A percentile compares a stretch with the other conserved stretches of the same genome.
These are phyloP conservation scores for Aspergillus asperescens DNA, from an alignment of 495 filamentous ascomycete genomes.

Conservation along the genomic window DNA sequence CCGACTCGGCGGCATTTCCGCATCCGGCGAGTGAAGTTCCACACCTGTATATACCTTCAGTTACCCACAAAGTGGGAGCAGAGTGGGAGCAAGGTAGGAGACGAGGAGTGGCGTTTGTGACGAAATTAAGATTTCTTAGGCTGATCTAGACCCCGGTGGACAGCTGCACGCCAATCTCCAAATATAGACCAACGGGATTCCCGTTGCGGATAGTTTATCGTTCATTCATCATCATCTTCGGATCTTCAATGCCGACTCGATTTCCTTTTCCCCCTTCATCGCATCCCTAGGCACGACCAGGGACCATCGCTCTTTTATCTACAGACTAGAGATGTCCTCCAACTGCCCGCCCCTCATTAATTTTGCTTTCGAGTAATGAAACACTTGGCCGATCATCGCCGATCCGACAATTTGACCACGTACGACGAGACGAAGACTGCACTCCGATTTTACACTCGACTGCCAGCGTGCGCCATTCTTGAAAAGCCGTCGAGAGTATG, in stretches of 20 bases:
- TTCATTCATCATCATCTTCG: neutral
- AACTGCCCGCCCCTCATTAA: neutral
- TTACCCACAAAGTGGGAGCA: neutral
- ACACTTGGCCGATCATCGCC: neutral
- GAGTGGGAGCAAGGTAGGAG: too few relatives aligned
- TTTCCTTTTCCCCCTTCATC: neutral
- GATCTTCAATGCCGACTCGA: too few relatives aligned
- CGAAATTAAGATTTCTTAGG: too few relatives aligned
- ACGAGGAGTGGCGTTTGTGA: too few relatives aligned
- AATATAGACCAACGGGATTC: neutral
- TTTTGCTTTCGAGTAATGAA: neutral
- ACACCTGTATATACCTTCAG: too few relatives aligned
- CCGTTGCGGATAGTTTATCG: neutral
- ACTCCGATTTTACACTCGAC: neutral
- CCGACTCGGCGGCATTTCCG: neutral
- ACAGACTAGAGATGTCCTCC: neutral
- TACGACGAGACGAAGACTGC: neutral
- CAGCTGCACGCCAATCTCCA: too few relatives aligned
- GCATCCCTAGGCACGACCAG: neutral
- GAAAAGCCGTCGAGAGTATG: slow-evolving; percentile 27
- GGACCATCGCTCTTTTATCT: neutral
- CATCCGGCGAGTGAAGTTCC: neutral
- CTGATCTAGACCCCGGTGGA: too few relatives aligned
- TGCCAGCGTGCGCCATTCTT: neutral
- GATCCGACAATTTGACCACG: slow-evolving; percentile 6